Percentiles rank a stretch among this genome's conserved stretches.
phyloP scores from a whole-genome alignment of 345 rosid species.

The Gossypium rotundifolium region DNA sequence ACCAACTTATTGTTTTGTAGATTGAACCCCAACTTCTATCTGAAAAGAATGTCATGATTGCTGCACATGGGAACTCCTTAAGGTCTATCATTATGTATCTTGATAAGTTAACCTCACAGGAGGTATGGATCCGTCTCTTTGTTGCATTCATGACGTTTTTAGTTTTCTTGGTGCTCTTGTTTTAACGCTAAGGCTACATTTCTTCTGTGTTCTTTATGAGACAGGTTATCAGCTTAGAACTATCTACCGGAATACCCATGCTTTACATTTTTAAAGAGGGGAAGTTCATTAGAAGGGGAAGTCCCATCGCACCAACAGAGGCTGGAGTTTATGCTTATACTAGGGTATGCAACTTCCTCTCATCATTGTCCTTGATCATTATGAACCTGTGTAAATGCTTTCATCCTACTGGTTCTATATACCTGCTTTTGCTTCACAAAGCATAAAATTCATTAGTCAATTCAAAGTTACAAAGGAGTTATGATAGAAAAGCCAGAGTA shows the following conservation, averaged over 20 bases:
- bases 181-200: neutral
- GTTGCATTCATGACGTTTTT: neutral
- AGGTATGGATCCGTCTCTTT: constrained; percentile 40
- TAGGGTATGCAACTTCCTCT: constrained; percentile 38
- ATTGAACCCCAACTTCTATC: constrained; percentile 77
- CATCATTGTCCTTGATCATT: neutral
- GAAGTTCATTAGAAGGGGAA: constrained; percentile 80
- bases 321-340: constrained; percentile 97
- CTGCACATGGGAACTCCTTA: constrained; percentile 92
- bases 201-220: neutral
- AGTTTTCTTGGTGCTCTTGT: neutral
- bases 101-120: constrained; percentile 88
- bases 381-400: constrained; percentile 1
- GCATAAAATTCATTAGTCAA: neutral
- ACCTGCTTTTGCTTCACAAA: neutral
- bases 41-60: constrained; percentile 86
- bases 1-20: constrained; percentile 30
- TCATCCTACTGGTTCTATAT: neutral
- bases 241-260: constrained; percentile 91
- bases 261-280: constrained; percentile 90
- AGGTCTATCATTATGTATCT: constrained; percentile 97
- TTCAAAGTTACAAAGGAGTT: neutral
- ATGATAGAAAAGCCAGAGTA: neutral
- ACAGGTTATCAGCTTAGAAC: constrained; percentile 76
- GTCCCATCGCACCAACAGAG: constrained; percentile 82